A percentile compares a stretch with the other conserved stretches of the same genome.
Evolutionary conservation across 306 rosid genomes (phyloP).

Genomic region (Cucurbita moschata): DNA sequence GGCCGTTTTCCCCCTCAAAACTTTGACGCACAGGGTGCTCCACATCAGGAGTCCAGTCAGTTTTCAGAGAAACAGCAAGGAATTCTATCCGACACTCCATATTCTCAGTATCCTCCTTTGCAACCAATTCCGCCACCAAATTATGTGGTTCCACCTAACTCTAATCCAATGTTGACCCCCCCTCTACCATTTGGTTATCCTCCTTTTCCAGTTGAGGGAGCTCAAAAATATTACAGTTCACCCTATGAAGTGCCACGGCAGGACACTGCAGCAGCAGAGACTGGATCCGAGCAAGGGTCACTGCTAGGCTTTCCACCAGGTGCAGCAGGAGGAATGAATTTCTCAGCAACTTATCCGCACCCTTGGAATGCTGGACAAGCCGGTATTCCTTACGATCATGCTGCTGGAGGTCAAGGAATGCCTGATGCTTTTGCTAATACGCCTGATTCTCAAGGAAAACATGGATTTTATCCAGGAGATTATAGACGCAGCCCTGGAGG

Average conservation of each 20-base stretch:
- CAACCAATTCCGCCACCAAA: constrained; percentile 49
- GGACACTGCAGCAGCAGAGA: constrained; percentile 51
- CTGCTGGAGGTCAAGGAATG: constrained; percentile 19
- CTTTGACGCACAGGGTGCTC: constrained; percentile 22
- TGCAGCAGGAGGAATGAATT: constrained; percentile 33
- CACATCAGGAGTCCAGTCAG: constrained; percentile 46
- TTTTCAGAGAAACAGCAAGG: constrained; percentile 59
- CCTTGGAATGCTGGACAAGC: constrained; percentile 61
- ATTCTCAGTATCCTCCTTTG: constrained; percentile 55
- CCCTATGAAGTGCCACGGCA: constrained; percentile 61
- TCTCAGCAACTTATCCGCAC: constrained; percentile 43
- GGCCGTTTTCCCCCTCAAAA: constrained; percentile 37
- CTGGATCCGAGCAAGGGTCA: constrained; percentile 53
- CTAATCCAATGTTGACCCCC: constrained; percentile 61
- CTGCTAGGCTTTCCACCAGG: constrained; percentile 66
- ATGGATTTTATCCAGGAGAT: constrained; percentile 30
- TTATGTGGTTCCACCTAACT: constrained; percentile 36
- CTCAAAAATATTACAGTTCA: constrained; percentile 55
- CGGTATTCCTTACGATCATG: constrained; percentile 41
- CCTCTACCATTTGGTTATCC: constrained; percentile 51
- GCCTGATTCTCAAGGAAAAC: constrained; percentile 28
- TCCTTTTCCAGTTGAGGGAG: constrained; percentile 59
- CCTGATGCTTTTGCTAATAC: constrained; percentile 21
- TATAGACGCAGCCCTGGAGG: constrained; percentile 22
- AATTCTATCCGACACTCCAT: constrained; percentile 40